Conservation (phyloP, 164 flowering plant species). For the Vitis cinerea region DNA sequence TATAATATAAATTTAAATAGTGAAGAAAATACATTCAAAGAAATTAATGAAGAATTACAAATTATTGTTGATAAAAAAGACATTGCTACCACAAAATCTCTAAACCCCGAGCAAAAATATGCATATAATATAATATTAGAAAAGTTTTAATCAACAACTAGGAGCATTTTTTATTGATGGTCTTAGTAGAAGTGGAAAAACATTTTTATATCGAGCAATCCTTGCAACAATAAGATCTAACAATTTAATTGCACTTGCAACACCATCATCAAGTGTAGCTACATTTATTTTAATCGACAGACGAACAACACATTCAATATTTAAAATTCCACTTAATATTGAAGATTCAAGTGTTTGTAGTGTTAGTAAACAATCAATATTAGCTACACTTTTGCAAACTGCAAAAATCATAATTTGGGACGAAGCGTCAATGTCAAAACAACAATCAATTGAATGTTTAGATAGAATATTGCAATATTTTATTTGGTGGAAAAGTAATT, state of each 20-base stretch:
- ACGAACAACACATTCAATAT: not conserved
- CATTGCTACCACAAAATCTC: no score
- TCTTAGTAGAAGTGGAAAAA: not conserved
- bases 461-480: not conserved
- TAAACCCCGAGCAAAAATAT: no score
- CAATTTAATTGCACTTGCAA: not conserved
- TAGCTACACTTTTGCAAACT: no score
- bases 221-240: not conserved
- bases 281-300: not conserved
- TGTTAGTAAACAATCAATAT: no score
- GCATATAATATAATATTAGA: no score
- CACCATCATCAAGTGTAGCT: not conserved
- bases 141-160: no score
- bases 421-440: no score
- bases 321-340: not conserved
- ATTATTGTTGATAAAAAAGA: no score
- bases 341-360: not conserved
- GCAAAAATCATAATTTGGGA: no score
- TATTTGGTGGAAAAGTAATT: not conserved
- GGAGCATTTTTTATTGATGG: conserved; percentile 1
- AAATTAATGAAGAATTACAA: no score
- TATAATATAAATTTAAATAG: no score
- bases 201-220: not conserved
- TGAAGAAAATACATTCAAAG: no score
- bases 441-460: not conserved